These are phyloP conservation scores for Conoideocrella luteorostrata DNA, from an alignment of 2,329 filamentous ascomycete species.

Conservation along the genomic window DNA sequence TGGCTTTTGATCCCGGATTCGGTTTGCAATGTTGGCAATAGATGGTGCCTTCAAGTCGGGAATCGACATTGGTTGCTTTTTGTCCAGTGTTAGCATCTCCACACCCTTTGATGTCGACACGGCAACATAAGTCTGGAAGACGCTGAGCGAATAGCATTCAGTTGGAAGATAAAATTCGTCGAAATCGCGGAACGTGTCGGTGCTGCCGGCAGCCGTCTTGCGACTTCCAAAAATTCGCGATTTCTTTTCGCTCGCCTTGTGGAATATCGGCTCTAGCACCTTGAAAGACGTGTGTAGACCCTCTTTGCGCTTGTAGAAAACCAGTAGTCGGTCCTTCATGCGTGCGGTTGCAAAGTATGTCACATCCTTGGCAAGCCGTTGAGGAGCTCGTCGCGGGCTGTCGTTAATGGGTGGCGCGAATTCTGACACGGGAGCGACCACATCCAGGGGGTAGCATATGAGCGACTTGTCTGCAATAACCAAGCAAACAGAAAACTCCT, in stretches of 20 bases:
- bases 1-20: slow-evolving; percentile 76
- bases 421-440: slow-evolving; percentile 60
- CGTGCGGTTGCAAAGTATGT: slow-evolving; percentile 93
- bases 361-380: slow-evolving; percentile 87
- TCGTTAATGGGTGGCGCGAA: slow-evolving; percentile 60
- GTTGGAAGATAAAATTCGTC: slow-evolving; percentile 98
- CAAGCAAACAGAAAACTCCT: slow-evolving; percentile 90
- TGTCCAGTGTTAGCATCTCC: slow-evolving; percentile 93
- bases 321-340: slow-evolving; percentile 92
- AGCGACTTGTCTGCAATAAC: slow-evolving; percentile 87
- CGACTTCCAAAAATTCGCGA: slow-evolving; percentile 59
- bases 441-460: slow-evolving; percentile 89
- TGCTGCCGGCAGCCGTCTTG: slow-evolving; percentile 58
- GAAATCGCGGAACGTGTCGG: slow-evolving; percentile 95
- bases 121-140: slow-evolving; percentile 91
- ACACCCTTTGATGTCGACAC: slow-evolving; percentile 89
- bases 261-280: slow-evolving; percentile 90
- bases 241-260: slow-evolving; percentile 83
- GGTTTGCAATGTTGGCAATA: slow-evolving; percentile 76
- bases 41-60: slow-evolving; percentile 75
- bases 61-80: slow-evolving; percentile 91
- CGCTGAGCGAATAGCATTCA: slow-evolving; percentile 90
- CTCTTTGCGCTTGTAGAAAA: slow-evolving; percentile 97
- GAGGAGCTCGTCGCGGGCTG: slow-evolving; percentile 76
- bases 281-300: slow-evolving; percentile 91